These are phyloP conservation scores for Monosporascus sp. DNA, from an alignment of 2,329 filamentous ascomycete species.

Conservation along the genomic window DNA sequence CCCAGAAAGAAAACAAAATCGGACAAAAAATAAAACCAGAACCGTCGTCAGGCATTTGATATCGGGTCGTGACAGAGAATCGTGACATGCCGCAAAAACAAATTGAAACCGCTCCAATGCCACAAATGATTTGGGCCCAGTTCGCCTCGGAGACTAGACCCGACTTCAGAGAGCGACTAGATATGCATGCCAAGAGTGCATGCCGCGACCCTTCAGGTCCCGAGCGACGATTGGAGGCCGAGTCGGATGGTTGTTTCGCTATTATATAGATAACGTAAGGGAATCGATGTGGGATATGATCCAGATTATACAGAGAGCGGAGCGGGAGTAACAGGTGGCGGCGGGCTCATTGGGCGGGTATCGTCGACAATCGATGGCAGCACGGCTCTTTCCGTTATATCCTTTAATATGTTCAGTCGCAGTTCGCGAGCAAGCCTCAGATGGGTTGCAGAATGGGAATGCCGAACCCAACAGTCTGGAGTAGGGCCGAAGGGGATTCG, in stretches of 20 bases:
- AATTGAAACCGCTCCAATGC: background rate
- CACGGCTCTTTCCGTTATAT: background rate
- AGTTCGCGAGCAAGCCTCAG: background rate
- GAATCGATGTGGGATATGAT: background rate
- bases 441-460: background rate
- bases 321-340: background rate
- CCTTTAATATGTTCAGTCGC: background rate
- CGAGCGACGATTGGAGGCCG: background rate
- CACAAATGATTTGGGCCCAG: background rate
- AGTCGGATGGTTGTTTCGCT: background rate
- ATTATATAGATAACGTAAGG: background rate
- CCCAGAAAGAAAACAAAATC: background rate
- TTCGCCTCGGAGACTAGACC: background rate
- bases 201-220: no score
- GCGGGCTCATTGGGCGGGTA: background rate
- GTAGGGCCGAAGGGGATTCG: background rate
- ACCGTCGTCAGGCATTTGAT: constrained; percentile 20
- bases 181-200: background rate
- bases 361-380: background rate
- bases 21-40: constrained; percentile 9
- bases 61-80: constrained; percentile 13
- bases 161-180: background rate
- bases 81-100: background rate
- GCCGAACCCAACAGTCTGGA: background rate
- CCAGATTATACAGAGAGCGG: background rate